Percentiles rank a stretch among this genome's conserved stretches.
These are phyloP conservation scores for Apiospora hydei DNA, from an alignment of 2,329 filamentous ascomycete species.

Conservation along the genomic window DNA sequence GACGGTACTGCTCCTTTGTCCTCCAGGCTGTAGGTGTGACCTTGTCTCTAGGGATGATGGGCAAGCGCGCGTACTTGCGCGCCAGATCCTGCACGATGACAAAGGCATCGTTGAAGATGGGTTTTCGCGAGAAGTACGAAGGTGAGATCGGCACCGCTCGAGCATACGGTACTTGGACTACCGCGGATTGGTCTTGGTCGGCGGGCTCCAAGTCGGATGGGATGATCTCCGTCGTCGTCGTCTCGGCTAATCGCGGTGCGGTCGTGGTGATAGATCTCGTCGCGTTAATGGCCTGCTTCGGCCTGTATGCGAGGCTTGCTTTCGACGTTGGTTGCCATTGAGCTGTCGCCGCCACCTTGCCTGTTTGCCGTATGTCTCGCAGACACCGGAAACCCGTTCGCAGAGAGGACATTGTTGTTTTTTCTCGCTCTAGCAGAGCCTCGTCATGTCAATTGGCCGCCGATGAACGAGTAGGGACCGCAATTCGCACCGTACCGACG, in stretches of 20 bases:
- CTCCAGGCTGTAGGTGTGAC: conserved; percentile 82
- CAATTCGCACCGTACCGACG: conserved; percentile 11
- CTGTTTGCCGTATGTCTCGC: conserved; percentile 35
- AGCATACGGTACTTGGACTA: conserved; percentile 54
- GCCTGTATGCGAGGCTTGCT: conserved; percentile 27
- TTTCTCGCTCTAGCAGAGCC: conserved; percentile 24
- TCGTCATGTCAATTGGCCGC: conserved; percentile 26
- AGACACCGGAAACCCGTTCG: conserved; percentile 41
- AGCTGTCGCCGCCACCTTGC: conserved; percentile 28
- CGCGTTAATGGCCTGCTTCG: conserved; percentile 23
- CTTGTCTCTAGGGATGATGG: conserved; percentile 69
- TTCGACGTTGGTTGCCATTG: conserved; percentile 34
- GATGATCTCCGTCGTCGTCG: background rate
- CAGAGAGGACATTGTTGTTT: conserved; percentile 40
- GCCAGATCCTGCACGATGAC: conserved; percentile 76
- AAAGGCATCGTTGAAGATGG: conserved; percentile 85
- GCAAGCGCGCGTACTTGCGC: conserved; percentile 76
- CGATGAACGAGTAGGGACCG: background rate
- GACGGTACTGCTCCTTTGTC: conserved; percentile 77
- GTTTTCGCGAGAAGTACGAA: conserved; percentile 92
- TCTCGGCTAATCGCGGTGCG: conserved; percentile 2
- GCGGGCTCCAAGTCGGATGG: background rate
- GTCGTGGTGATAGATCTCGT: conserved; percentile 26
- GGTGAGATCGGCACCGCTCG: conserved; percentile 84
- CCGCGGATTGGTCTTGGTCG: background rate